phyloP scores from a whole-genome alignment of 2,329 filamentous ascomycete genomes.

The Colletotrichum camelliae region DNA sequence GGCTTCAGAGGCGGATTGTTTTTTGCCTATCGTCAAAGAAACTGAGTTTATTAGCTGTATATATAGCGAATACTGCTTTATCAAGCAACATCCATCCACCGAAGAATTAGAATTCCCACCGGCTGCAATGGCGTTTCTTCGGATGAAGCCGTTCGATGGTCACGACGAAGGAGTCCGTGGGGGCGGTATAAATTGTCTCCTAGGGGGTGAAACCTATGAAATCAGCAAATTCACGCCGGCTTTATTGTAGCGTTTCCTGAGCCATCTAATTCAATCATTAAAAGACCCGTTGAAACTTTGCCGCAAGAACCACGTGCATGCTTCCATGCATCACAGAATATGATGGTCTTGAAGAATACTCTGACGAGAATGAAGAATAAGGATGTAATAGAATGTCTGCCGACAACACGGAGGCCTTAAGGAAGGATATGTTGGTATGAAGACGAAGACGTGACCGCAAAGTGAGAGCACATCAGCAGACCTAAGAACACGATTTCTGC shows the following conservation, averaged over 20 bases:
- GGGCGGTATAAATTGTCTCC: neutral
- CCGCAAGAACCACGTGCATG: too few species aligned
- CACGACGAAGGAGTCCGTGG: too few species aligned
- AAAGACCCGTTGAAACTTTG: too few species aligned
- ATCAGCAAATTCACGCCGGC: neutral
- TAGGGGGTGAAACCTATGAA: neutral
- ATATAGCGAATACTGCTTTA: neutral
- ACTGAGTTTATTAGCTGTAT: accelerated
- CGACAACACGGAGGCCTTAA: accelerated
- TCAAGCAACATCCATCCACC: neutral
- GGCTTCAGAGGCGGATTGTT: neutral
- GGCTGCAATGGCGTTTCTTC: neutral
- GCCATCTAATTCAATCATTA: neutral
- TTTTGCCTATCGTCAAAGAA: neutral
- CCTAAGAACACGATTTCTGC: neutral
- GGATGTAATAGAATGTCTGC: accelerated
- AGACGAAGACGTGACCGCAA: accelerated
- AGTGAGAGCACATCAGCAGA: neutral
- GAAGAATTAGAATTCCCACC: neutral
- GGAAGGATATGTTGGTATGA: neutral
- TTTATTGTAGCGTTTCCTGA: neutral
- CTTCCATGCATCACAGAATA: accelerated
- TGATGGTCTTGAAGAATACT: neutral
- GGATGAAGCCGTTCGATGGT: too few species aligned
- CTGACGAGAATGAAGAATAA: neutral